phyloP scores from a whole-genome alignment of 2,329 filamentous ascomycete species.

The Neopestalotiopsis clavispora region DNA sequence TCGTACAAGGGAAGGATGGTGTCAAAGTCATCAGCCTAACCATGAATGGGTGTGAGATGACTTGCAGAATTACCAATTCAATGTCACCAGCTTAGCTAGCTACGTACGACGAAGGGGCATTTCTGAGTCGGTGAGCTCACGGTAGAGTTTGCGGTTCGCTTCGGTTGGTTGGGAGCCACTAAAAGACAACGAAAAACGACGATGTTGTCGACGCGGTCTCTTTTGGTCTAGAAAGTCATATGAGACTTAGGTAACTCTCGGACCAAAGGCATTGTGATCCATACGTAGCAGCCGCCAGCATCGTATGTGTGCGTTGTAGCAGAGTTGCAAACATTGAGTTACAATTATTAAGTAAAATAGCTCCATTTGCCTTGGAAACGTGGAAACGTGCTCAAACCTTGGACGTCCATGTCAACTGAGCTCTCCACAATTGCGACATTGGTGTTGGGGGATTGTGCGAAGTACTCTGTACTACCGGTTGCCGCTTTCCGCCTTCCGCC shows the following conservation, averaged over 20 bases:
- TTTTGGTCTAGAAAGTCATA: neutral
- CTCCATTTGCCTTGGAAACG: neutral
- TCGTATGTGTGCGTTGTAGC: conserved; percentile 1
- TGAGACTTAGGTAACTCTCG: neutral
- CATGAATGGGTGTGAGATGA: neutral
- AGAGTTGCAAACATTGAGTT: neutral
- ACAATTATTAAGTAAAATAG: neutral
- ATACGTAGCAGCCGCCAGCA: neutral
- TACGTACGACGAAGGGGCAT: conserved; percentile 2
- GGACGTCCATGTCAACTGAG: conserved; percentile 3
- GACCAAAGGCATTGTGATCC: neutral
- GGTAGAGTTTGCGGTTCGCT: neutral
- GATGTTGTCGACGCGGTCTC: neutral
- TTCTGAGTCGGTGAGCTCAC: conserved; percentile 3
- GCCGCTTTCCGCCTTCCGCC: neutral
- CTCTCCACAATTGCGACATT: conserved; percentile 15
- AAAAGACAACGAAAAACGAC: neutral
- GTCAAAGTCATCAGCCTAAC: neutral
- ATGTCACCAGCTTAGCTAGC: neutral
- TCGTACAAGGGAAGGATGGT: neutral
- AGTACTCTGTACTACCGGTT: neutral
- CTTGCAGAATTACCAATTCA: neutral
- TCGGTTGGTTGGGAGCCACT: neutral
- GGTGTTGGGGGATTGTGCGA: neutral
- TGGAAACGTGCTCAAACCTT: conserved; percentile 13